Conservation (phyloP, 306 rosid species). For the Quercus suber region DNA sequence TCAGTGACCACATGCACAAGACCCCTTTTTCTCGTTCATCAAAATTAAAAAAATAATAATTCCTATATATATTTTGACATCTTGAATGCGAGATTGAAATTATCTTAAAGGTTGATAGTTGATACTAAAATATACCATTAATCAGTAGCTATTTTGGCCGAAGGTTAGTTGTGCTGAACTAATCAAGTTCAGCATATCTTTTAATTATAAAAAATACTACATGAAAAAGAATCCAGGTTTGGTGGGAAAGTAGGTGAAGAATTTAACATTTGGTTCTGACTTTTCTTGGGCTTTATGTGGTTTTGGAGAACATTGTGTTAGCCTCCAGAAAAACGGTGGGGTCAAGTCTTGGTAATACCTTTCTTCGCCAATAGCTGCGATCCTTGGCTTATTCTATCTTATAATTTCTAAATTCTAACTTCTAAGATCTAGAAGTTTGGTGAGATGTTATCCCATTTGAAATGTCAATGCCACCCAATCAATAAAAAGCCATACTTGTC, state of each 20-base stretch:
- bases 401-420: too few species aligned
- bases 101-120: too few species aligned
- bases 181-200: too few species aligned
- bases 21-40: too few species aligned
- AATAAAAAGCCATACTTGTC: not conserved
- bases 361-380: not conserved
- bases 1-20: too few species aligned
- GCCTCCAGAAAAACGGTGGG: not conserved
- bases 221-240: not conserved
- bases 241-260: conserved; percentile 36
- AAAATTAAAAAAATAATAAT: too few species aligned
- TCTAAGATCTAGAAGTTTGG: not conserved
- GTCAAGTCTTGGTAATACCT: not conserved
- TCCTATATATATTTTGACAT: too few species aligned
- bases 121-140: too few species aligned
- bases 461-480: not conserved
- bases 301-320: not conserved
- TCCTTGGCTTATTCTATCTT: not conserved
- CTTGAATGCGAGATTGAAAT: too few species aligned
- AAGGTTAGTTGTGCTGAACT: too few species aligned
- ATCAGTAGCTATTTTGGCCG: too few species aligned
- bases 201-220: too few species aligned
- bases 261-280: not conserved
- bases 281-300: not conserved
- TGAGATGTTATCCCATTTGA: conserved; percentile 9